A percentile compares a stretch with the other conserved stretches of the same genome.
These are phyloP conservation scores for Xylariaceae sp. DNA, from an alignment of 2,329 filamentous ascomycete species.

Conservation along the genomic window DNA sequence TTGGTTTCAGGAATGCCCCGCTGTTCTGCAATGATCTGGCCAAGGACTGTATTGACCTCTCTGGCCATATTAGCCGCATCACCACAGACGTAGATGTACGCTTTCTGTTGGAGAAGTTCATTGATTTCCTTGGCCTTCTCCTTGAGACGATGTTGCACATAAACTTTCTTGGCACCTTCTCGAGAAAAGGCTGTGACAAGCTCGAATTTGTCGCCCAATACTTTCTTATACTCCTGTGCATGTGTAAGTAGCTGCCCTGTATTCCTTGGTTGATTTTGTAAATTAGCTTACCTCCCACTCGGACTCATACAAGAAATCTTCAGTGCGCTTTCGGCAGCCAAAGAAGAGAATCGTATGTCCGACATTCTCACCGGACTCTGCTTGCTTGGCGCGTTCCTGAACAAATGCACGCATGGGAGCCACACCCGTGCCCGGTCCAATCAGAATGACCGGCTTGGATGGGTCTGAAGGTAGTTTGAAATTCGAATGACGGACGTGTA, in stretches of 20 bases:
- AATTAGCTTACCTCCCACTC: conserved; percentile 75
- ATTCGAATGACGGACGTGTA: conserved; percentile 96
- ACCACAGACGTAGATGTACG: conserved; percentile 97
- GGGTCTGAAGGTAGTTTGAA: conserved; percentile 98
- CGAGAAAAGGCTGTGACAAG: conserved; percentile 95
- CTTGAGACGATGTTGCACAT: conserved; percentile 89
- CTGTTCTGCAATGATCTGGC: conserved; percentile 80
- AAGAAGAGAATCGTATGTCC: conserved; percentile 92
- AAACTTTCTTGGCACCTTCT: conserved; percentile 81
- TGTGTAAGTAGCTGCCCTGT: conserved; percentile 22
- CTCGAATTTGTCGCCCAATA: conserved; percentile 83
- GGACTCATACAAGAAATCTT: conserved; percentile 88
- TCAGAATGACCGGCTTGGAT: conserved; percentile 89
- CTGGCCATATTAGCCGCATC: conserved; percentile 97
- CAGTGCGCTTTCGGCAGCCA: conserved; percentile 79
- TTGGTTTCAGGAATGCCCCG: conserved; percentile 78
- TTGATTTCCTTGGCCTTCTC: conserved; percentile 82
- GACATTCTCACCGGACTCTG: conserved; percentile 73
- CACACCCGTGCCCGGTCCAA: conserved; percentile 93
- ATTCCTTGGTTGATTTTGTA: no score
- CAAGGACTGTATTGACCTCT: conserved; percentile 84
- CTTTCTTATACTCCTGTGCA: conserved; percentile 71
- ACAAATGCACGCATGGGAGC: conserved; percentile 95
- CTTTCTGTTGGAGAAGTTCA: conserved; percentile 78
- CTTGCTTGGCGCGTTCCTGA: conserved; percentile 85